phyloP scores from a whole-genome alignment of 768 basidiomycete genomes.

The Leucocoprinus birnbaumii region DNA sequence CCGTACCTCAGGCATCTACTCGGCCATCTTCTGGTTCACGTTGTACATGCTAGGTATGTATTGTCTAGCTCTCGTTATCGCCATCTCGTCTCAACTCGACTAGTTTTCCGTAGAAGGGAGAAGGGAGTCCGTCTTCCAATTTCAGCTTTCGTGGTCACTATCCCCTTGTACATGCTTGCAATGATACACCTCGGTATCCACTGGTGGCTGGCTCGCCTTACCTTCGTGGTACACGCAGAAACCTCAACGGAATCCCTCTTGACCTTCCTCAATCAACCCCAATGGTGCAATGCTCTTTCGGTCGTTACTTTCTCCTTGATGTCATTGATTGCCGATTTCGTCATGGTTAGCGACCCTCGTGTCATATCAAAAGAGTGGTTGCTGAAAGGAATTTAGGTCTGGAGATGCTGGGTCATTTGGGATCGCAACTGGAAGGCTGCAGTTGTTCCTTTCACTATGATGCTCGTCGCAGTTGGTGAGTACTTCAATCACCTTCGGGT shows the following conservation, averaged over 20 bases:
- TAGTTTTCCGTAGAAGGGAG: slow-evolving; percentile 2
- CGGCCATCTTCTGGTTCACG: slow-evolving; percentile 7
- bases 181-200: not conserved
- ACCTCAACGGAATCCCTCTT: not conserved
- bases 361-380: not conserved
- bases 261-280: not conserved
- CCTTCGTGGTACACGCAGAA: not conserved
- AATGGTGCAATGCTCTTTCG: not conserved
- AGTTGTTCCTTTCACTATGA: not conserved
- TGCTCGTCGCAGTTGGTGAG: not conserved
- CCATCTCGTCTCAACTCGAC: not conserved
- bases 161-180: not conserved
- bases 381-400: not conserved
- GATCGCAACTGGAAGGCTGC: not conserved
- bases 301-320: not conserved
- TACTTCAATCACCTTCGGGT: not conserved
- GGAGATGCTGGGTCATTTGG: slow-evolving; percentile 1
- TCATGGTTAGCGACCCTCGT: not conserved
- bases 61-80: too few relatives aligned
- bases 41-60: slow-evolving; percentile 1
- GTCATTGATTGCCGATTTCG: not conserved
- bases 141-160: not conserved
- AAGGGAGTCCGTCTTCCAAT: not conserved
- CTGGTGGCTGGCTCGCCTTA: not conserved
- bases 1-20: not conserved